These are phyloP conservation scores for Platanthera zijinensis DNA, from an alignment of 106 monocot species.

Conservation along the genomic window DNA sequence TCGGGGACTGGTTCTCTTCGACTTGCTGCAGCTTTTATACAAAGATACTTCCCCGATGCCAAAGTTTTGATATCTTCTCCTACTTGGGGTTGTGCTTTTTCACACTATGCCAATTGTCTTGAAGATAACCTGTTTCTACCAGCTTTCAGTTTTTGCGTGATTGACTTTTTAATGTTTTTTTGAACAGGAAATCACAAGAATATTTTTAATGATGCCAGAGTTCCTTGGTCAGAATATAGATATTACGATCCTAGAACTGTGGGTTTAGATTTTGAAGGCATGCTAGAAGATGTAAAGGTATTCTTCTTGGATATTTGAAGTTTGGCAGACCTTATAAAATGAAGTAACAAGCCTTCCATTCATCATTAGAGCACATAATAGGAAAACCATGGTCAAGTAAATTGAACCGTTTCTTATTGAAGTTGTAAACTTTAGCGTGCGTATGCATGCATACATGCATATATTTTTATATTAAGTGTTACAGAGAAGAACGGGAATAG, in stretches of 20 bases:
- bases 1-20: constrained; percentile 99
- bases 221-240: constrained; percentile 94
- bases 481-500: too few species aligned
- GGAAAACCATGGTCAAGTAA: too few species aligned
- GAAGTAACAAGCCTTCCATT: background rate
- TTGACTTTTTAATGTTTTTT: constrained; percentile 2
- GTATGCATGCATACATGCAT: too few species aligned
- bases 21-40: constrained; percentile 95
- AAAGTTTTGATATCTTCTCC: constrained; percentile 95
- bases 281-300: constrained; percentile 95
- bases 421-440: too few species aligned
- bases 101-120: background rate
- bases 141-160: constrained; percentile 5
- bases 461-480: too few species aligned
- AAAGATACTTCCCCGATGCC: constrained; percentile 95
- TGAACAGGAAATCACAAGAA: constrained; percentile 97
- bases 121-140: background rate
- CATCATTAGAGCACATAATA: too few species aligned
- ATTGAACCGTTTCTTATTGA: too few species aligned
- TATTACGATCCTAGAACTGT: constrained; percentile 94
- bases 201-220: constrained; percentile 97
- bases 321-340: background rate
- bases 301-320: background rate
- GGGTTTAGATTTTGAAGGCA: constrained; percentile 98
- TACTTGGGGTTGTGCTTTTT: constrained; percentile 66